phyloP scores from a whole-genome alignment of 2,329 filamentous ascomycete species.

The Clonostachys solani region DNA sequence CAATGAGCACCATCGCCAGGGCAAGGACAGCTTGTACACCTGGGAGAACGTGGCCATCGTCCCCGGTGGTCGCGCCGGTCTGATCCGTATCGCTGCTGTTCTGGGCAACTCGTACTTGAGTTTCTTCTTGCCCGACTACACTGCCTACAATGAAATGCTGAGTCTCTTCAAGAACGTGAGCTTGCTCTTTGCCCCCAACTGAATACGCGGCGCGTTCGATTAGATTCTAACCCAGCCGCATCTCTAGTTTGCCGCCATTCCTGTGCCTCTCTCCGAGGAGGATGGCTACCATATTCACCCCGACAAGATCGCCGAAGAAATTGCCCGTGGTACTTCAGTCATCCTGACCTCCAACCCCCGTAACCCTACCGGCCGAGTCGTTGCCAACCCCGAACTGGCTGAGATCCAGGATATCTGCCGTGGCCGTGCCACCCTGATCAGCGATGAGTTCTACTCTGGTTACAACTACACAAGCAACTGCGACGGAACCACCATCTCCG shows the following conservation, averaged over 20 bases:
- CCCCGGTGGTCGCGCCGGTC: conserved; percentile 83
- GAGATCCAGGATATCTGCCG: conserved; percentile 93
- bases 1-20: conserved; percentile 86
- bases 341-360: conserved; percentile 93
- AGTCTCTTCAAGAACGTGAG: conserved; percentile 83
- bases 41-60: conserved; percentile 99
- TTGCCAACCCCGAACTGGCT: conserved; percentile 78
- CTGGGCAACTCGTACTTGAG: conserved; percentile 88
- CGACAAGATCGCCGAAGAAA: conserved; percentile 88
- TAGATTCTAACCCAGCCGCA: neutral
- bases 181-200: neutral
- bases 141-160: conserved; percentile 97
- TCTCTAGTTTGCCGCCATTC: conserved; percentile 73
- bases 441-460: conserved; percentile 94
- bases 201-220: neutral
- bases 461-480: conserved; percentile 96
- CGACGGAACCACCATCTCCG: conserved; percentile 83
- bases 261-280: conserved; percentile 76
- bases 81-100: conserved; percentile 93
- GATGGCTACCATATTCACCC: conserved; percentile 90
- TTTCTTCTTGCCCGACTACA: conserved; percentile 95
- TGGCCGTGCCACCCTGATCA: conserved; percentile 84
- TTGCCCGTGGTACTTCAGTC: conserved; percentile 79
- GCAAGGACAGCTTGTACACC: conserved; percentile 84
- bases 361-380: conserved; percentile 88